Evolutionary conservation across 208 protist genomes (phyloP).

Genomic region (Tritrichomonas musculus): DNA sequence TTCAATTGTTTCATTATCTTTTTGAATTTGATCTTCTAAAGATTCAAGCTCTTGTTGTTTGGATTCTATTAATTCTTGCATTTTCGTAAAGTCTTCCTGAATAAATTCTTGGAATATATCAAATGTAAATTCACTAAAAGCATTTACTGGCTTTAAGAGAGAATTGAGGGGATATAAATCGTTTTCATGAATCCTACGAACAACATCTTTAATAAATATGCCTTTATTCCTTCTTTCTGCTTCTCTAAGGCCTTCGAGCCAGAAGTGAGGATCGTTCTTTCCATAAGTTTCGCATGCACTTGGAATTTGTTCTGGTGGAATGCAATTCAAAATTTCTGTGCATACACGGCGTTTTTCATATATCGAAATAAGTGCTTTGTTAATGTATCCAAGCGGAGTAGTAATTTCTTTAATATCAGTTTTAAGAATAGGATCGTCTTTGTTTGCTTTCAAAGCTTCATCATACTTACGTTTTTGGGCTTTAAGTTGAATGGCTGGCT

Average conservation of each 20-base stretch:
- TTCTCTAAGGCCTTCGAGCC: too few species aligned
- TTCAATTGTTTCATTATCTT: not conserved
- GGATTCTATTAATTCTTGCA: not conserved
- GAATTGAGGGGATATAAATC: not conserved
- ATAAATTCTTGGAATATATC: not conserved
- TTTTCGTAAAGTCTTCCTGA: not conserved
- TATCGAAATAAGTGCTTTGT: not conserved
- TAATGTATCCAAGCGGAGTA: not conserved
- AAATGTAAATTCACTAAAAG: not conserved
- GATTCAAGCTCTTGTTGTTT: not conserved
- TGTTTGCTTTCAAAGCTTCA: not conserved
- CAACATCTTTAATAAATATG: not conserved
- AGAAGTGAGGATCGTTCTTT: too few species aligned
- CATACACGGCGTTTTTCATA: not conserved
- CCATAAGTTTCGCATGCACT: too few species aligned
- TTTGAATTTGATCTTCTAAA: not conserved
- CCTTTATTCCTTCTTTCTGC: not conserved
- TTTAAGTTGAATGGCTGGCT: not conserved
- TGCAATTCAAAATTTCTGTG: too few species aligned
- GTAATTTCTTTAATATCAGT: not conserved
- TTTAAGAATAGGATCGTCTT: not conserved
- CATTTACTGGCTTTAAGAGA: not conserved
- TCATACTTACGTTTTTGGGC: not conserved
- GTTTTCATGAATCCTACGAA: not conserved
- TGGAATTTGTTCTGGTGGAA: too few species aligned